phyloP scores from a whole-genome alignment of 2,329 filamentous ascomycete genomes.

The Bimuria novae-zelandiae region DNA sequence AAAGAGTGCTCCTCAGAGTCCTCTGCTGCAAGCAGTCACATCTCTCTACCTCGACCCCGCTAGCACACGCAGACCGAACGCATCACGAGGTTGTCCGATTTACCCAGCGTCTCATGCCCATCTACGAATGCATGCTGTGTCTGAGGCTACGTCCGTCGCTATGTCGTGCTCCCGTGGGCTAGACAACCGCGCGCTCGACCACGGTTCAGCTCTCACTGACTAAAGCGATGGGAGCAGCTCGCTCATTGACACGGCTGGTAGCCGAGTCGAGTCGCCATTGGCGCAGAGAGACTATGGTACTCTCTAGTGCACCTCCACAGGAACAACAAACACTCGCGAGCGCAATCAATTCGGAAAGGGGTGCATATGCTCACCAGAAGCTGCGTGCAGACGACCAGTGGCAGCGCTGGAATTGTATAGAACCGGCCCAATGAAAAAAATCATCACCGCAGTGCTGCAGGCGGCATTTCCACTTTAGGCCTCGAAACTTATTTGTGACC shows the following conservation, averaged over 20 bases:
- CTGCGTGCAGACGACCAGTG: constrained; percentile 23
- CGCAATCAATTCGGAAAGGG: constrained; percentile 11
- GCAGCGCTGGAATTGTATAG: constrained; percentile 20
- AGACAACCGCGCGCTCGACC: no score
- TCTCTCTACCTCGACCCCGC: background rate
- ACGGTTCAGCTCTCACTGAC: background rate
- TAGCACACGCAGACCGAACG: no score
- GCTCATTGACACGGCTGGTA: background rate
- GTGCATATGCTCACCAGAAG: constrained; percentile 1
- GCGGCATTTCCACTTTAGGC: constrained; percentile 9
- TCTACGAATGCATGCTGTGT: background rate
- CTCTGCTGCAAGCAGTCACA: background rate
- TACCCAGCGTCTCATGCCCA: background rate
- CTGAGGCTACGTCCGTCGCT: background rate
- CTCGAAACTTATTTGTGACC: background rate
- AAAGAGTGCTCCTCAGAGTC: background rate
- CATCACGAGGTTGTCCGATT: background rate
- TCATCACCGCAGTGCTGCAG: constrained; percentile 14
- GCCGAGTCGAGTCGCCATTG: background rate
- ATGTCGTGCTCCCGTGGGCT: background rate
- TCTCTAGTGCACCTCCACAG: background rate
- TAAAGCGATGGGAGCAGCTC: background rate
- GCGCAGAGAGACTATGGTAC: background rate
- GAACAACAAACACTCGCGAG: constrained; percentile 16
- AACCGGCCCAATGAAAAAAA: constrained; percentile 36